phyloP scores from a whole-genome alignment of 2,329 filamentous ascomycete species.

The Aspergillus sp. region DNA sequence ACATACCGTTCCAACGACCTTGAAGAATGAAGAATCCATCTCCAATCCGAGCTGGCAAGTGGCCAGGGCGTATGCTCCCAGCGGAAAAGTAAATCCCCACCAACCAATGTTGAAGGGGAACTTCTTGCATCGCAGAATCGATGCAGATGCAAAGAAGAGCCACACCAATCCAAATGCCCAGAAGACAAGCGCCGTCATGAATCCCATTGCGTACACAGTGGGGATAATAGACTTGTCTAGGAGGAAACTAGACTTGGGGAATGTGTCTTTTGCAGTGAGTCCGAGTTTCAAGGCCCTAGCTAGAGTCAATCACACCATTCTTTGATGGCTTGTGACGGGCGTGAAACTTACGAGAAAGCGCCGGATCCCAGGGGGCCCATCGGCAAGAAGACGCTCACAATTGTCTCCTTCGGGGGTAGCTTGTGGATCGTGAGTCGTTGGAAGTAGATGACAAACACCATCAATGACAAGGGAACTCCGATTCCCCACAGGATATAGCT shows the following conservation, averaged over 20 bases:
- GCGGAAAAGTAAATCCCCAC: slow-evolving; percentile 55
- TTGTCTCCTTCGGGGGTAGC: slow-evolving; percentile 58
- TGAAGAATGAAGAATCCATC: slow-evolving; percentile 50
- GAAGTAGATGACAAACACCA: slow-evolving; percentile 61
- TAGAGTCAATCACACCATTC: not conserved
- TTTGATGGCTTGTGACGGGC: not conserved
- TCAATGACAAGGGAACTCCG: slow-evolving; percentile 53
- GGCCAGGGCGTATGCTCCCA: slow-evolving; percentile 48
- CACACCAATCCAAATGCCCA: slow-evolving; percentile 31
- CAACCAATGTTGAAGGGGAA: slow-evolving; percentile 57
- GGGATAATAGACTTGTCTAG: slow-evolving; percentile 13
- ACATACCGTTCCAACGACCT: slow-evolving; percentile 45
- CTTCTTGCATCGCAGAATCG: slow-evolving; percentile 19
- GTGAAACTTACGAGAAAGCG: slow-evolving; percentile 42
- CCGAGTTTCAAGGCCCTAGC: slow-evolving; percentile 42
- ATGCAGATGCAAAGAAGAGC: slow-evolving; percentile 28
- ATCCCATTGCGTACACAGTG: slow-evolving; percentile 24
- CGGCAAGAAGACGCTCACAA: slow-evolving; percentile 61
- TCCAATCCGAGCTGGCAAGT: slow-evolving; percentile 39
- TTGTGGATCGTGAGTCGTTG: slow-evolving; percentile 60
- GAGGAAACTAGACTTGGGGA: slow-evolving; percentile 22
- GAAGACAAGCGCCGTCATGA: slow-evolving; percentile 26
- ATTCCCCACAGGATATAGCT: slow-evolving; percentile 64
- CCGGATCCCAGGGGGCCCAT: slow-evolving; percentile 61
- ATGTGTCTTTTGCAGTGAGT: slow-evolving; percentile 33